Evolutionary conservation across 208 protist species (phyloP).

Genomic region (Crithidia sp.): DNA sequence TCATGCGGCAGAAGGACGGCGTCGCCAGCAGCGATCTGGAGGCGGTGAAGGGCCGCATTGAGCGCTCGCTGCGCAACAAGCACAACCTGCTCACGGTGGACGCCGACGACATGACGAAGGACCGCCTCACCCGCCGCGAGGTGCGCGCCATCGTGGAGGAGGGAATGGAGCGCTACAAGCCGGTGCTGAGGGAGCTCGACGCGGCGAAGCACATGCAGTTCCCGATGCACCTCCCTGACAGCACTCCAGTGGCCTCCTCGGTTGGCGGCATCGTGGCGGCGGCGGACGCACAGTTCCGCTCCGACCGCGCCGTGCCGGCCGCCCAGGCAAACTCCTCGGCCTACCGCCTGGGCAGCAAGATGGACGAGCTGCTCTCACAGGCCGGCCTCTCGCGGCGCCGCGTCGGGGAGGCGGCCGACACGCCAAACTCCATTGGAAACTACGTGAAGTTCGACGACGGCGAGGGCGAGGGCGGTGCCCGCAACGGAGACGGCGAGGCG

Average conservation of each 20-base stretch:
- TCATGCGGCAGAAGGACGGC: slow-evolving; percentile 43
- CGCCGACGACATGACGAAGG: slow-evolving; percentile 74
- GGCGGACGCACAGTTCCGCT: slow-evolving; percentile 39
- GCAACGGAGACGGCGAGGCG: slow-evolving; percentile 19
- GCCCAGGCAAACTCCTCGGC: slow-evolving; percentile 40
- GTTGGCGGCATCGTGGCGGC: slow-evolving; percentile 79
- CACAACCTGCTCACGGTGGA: slow-evolving; percentile 78
- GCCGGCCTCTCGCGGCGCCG: slow-evolving; percentile 59
- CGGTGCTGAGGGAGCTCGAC: slow-evolving; percentile 69
- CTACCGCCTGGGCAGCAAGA: slow-evolving; percentile 54
- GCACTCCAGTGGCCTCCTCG: slow-evolving; percentile 67
- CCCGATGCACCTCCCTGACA: slow-evolving; percentile 75
- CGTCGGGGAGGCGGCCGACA: slow-evolving; percentile 22
- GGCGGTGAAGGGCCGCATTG: slow-evolving; percentile 42
- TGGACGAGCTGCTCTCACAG: slow-evolving; percentile 60
- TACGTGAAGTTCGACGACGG: slow-evolving; percentile 46
- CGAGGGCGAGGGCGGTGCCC: slow-evolving; percentile 20
- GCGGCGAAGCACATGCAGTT: slow-evolving; percentile 79
- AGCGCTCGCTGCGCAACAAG: slow-evolving; percentile 63
- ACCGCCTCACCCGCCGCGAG: slow-evolving; percentile 56
- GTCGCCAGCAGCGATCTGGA: slow-evolving; percentile 32
- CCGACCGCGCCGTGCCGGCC: slow-evolving; percentile 11
- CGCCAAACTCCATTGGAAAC: slow-evolving; percentile 40
- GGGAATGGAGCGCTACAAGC: slow-evolving; percentile 81
- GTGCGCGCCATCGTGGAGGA: slow-evolving; percentile 72